These are phyloP conservation scores for Hypomyces perniciosus DNA, from an alignment of 2,329 filamentous ascomycete species.

Conservation along the genomic window DNA sequence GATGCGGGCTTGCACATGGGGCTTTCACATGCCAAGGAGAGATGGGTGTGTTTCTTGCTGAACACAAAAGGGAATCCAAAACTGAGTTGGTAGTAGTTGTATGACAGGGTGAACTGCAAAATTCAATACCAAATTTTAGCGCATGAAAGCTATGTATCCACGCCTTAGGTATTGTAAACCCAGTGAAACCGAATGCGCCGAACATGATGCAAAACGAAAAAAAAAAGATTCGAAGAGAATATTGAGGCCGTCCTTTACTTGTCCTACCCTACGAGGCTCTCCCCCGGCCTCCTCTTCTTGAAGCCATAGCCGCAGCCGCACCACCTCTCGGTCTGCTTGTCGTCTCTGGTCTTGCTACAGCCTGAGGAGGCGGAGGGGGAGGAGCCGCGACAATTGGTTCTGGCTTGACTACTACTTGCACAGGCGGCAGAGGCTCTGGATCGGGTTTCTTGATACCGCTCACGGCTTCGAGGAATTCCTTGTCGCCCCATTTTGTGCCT, in stretches of 20 bases:
- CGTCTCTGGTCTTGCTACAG: conserved; percentile 15
- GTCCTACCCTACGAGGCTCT: conserved; percentile 14
- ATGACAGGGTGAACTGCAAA: background rate
- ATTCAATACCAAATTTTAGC: background rate
- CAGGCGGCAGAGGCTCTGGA: conserved; percentile 14
- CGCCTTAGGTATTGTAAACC: background rate
- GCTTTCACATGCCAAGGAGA: background rate
- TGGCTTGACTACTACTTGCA: conserved; percentile 18
- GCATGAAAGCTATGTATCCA: background rate
- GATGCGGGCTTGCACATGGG: background rate
- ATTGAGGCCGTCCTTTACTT: too few relatives aligned
- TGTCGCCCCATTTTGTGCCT: conserved; percentile 37
- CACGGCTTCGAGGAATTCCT: conserved; percentile 40
- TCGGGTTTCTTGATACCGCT: conserved; percentile 37
- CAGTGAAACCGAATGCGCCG: background rate
- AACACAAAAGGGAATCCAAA: too few relatives aligned
- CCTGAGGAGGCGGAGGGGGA: conserved; percentile 9
- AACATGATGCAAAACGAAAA: background rate
- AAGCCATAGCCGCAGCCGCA: conserved; percentile 15
- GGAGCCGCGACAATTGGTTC: conserved; percentile 20
- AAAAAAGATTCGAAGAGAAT: too few relatives aligned
- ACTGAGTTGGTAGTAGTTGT: too few relatives aligned
- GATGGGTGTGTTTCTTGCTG: too few relatives aligned
- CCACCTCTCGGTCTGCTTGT: conserved; percentile 23
- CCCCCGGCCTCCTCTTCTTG: conserved; percentile 24